Evolutionary conservation across 768 basidiomycete genomes (phyloP).

Genomic region (Chiua virens): DNA sequence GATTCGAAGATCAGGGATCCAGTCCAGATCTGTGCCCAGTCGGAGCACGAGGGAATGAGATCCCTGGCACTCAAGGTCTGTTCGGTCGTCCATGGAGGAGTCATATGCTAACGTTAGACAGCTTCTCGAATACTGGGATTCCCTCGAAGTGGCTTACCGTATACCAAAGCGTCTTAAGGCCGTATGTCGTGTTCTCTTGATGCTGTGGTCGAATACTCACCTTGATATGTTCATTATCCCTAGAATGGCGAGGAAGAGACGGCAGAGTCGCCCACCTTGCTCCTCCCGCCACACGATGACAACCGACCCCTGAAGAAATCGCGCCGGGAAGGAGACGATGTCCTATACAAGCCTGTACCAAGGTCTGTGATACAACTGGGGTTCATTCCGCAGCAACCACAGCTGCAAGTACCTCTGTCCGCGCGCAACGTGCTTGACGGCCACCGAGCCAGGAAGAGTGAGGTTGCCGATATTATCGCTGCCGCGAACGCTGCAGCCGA

Average conservation of each 20-base stretch:
- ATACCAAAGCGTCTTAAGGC: constrained; percentile 74
- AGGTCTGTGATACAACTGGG: neutral
- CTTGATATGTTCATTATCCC: neutral
- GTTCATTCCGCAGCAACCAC: neutral
- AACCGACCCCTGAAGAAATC: constrained; percentile 33
- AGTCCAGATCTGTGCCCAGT: constrained; percentile 53
- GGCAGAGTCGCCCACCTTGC: constrained; percentile 16
- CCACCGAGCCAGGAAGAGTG: constrained; percentile 19
- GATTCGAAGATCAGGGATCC: constrained; percentile 72
- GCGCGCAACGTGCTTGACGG: neutral
- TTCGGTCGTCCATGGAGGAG: neutral
- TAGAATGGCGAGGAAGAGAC: constrained; percentile 35
- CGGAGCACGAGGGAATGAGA: constrained; percentile 57
- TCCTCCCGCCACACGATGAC: constrained; percentile 26
- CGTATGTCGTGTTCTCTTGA: constrained; percentile 24
- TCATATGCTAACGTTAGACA: constrained; percentile 26
- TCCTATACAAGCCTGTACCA: constrained; percentile 17
- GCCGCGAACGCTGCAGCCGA: constrained; percentile 37
- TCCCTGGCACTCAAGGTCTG: constrained; percentile 62
- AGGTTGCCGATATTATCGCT: constrained; percentile 43
- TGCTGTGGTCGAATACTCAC: neutral
- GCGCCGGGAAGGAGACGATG: constrained; percentile 27
- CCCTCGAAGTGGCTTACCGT: constrained; percentile 74
- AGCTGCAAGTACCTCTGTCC: neutral
- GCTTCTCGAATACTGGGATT: constrained; percentile 81